Base-by-base conservation (phyloP, 2,329 filamentous ascomycete genomes). In the Nothophoma quercina region DNA sequence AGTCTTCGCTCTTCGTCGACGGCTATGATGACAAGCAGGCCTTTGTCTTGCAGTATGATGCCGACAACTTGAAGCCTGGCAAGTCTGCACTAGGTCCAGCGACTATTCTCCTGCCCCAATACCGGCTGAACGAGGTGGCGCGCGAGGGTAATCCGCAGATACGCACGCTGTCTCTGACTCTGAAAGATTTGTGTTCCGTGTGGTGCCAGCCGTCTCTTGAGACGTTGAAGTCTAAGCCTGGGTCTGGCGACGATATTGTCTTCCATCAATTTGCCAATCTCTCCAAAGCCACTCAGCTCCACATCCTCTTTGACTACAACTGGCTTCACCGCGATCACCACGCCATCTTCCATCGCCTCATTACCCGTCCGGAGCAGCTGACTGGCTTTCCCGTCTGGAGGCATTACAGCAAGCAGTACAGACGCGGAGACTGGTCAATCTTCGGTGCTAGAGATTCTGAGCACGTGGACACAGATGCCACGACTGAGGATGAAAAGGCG, bases 41-140 rank as follows among this genome's bases (percentile, higher is more conserved):
- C 7, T 62, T 65, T 22, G 51, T 55, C 18, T 41, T 65, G 12
- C 46, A 55, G n/a, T 64, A 62, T 38, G 44, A 60, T 51, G 60
- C 60, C 40, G 47, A 60, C 36, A 51, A 60, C 36, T 21, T 65
- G 5, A 50, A 54, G 13, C 57, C 50, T 36, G 57, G 48, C 35
- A 39, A 43, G 28, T 50, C 33, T 8, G 49, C 35, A 10, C 43
- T 62, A 12, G 22, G 47, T 4, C 28, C 51, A n/a, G 46, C 41
- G 1, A 42, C 39, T 12, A 52, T 51, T 18, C 28, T 35, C 8
- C 28, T 51, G 2, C 48, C 41, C 1, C 48, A 51, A 25, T 5
- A 30, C 3, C 51, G 33, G n/a, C 38, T 62, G 29, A 23, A 42
- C 29, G 12, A 42, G 15, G 32, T 60, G 12, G 44, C 55, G n/a